A percentile compares a stretch with the other conserved stretches of the same genome.
These are phyloP conservation scores for Pseudogymnoascus sp. DNA, from an alignment of 2,329 filamentous ascomycete species.

Conservation along the genomic window DNA sequence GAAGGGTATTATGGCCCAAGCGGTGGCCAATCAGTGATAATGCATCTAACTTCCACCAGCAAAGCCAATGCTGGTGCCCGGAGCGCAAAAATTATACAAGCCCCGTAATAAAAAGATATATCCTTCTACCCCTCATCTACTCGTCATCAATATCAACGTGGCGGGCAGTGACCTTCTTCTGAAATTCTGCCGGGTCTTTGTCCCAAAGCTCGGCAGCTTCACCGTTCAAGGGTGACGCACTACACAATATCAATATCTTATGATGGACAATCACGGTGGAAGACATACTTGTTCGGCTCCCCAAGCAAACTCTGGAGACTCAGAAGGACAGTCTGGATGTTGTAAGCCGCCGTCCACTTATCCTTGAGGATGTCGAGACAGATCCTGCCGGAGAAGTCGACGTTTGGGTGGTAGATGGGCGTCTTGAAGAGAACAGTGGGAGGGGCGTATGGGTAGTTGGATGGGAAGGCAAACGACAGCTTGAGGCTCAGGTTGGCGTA, in stretches of 20 bases:
- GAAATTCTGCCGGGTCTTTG: constrained; percentile 77
- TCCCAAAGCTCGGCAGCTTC: constrained; percentile 97
- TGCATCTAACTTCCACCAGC: not conserved
- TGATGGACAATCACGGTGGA: not conserved
- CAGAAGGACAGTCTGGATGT: constrained; percentile 85
- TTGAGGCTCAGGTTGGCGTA: constrained; percentile 86
- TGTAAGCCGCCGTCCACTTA: constrained; percentile 98
- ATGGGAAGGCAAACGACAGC: constrained; percentile 81
- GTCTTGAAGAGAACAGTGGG: constrained; percentile 96
- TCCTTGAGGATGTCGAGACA: constrained; percentile 98
- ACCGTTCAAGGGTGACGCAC: constrained; percentile 87
- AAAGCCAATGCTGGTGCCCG: not conserved
- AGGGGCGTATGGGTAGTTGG: constrained; percentile 86
- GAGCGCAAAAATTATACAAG: constrained; percentile 17
- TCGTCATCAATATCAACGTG: constrained; percentile 60
- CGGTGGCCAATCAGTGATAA: constrained; percentile 7
- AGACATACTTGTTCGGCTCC: constrained; percentile 90
- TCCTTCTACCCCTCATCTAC: constrained; percentile 26
- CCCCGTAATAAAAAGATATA: constrained; percentile 9
- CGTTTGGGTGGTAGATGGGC: constrained; percentile 97
- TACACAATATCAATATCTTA: constrained; percentile 32
- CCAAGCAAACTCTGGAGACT: constrained; percentile 92
- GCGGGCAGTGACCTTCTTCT: constrained; percentile 59
- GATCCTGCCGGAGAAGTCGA: constrained; percentile 94
- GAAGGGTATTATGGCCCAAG: constrained; percentile 6